A percentile compares a stretch with the other conserved stretches of the same genome.
Evolutionary conservation across 805 yeast genomes (phyloP).

Genomic region (Candida adriatica): DNA sequence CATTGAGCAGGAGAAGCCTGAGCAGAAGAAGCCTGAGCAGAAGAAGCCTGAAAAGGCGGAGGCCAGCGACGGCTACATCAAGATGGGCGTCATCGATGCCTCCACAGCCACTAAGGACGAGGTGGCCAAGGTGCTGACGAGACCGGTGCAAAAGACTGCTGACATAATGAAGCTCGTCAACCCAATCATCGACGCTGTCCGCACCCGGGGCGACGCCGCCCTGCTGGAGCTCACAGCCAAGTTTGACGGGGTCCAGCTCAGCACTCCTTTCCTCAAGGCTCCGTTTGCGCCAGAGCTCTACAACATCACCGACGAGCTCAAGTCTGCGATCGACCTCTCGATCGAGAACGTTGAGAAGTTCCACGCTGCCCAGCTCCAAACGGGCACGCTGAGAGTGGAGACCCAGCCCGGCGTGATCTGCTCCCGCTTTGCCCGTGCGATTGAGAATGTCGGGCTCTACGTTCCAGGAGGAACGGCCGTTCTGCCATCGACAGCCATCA

Average conservation of each 20-base stretch:
- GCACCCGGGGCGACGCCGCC: constrained; percentile 76
- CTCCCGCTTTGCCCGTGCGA: constrained; percentile 91
- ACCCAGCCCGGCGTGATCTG: constrained; percentile 92
- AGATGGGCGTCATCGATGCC: constrained; percentile 40
- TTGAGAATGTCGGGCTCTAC: constrained; percentile 90
- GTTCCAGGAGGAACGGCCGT: constrained; percentile 99
- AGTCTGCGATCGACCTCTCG: constrained; percentile 81
- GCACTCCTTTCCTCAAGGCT: constrained; percentile 70
- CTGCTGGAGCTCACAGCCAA: constrained; percentile 83
- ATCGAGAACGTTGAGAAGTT: constrained; percentile 83
- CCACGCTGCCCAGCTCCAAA: constrained; percentile 88
- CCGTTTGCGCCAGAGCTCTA: constrained; percentile 81
- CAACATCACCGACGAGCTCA: constrained; percentile 66
- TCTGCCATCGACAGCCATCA: constrained; percentile 93
- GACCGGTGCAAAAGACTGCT: constrained; percentile 94
- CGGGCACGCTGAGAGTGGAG: constrained; percentile 71
- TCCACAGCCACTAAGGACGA: constrained; percentile 35
- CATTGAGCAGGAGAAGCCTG: constrained; percentile 28
- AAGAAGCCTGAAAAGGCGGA: constrained; percentile 21
- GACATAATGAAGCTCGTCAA: constrained; percentile 89
- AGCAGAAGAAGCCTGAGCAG: constrained; percentile 18
- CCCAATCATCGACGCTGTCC: constrained; percentile 81
- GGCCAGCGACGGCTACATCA: constrained; percentile 12
- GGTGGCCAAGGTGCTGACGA: constrained; percentile 58
- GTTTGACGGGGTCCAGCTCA: constrained; percentile 77